Evolutionary conservation across 805 yeast species (phyloP), one percentile per base, ranked within the genome.

Genomic region (Wickerhamomyces ciferrii): DNA sequence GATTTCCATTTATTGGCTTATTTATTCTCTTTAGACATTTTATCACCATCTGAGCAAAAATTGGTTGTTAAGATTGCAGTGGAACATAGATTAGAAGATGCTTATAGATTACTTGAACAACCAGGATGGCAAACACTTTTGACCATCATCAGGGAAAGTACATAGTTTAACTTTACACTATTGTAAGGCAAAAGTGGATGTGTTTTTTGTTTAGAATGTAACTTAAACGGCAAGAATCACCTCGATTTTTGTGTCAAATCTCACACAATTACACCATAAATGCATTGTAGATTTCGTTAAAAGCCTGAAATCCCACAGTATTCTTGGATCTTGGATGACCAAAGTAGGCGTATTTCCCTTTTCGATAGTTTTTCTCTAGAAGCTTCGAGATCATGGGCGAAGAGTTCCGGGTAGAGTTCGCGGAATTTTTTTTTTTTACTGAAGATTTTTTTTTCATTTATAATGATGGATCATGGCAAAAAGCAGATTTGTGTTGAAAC

Each of bases 61-160:
- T 53, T 78, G 47, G 64, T 86, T 34, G 59, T 76, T 3, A 63
- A 70, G 18, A 78, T 75, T 23, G 83, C 83, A 2, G 61, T 62
- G 7, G 63, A 64, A 2, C 63, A 70, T 15, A 65, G 69, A 5
- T 53, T 66, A 8, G 75, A 71, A 27, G 77, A 76, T 45, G 76
- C 74, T 44, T 71, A 76, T 49, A 70, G 69, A 44, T 66, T 84
- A 43, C 65, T 83, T 21, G 81, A 83, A 42, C 58, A 61, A 49
- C 81, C 86, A 0, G 94, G 94, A 1, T 89, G 96, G 96, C 85
- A 83, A 71, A 86, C 96, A 1, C 67, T 89, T 48, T 61, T 81
- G 31, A 78, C 90, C 36, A 79, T 81, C 39, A 58, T 73, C 25
- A 66, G 66, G 46, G 66, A 62, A 45, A 63, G 65, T 43, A 52